Conservation (phyloP, 306 rosid species). For the Malus domestica region DNA sequence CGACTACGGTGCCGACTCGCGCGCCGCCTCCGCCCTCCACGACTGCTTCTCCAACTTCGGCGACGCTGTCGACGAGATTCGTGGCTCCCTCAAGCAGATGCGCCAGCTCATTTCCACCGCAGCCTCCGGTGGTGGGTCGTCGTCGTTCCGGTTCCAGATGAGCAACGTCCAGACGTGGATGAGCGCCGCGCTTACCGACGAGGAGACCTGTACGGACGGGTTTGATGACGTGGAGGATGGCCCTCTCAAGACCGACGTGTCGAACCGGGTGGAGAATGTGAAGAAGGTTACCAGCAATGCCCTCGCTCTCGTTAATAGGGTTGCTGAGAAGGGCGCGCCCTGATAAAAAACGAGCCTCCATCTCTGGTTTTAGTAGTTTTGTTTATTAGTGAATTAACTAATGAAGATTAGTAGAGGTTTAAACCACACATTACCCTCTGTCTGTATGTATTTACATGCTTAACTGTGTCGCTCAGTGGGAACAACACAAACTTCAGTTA, state of each 20-base stretch:
- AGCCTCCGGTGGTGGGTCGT: slow-evolving; percentile 3
- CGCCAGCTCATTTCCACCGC: slow-evolving; percentile 30
- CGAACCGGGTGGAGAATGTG: slow-evolving; percentile 33
- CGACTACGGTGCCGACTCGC: slow-evolving; percentile 42
- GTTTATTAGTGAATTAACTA: not conserved
- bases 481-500: no score
- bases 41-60: slow-evolving; percentile 82
- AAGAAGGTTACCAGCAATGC: slow-evolving; percentile 89
- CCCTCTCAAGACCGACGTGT: slow-evolving; percentile 50
- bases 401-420: not conserved
- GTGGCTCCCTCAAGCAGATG: slow-evolving; percentile 88
- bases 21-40: slow-evolving; percentile 57
- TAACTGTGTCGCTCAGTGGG: no score
- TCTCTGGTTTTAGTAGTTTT: not conserved
- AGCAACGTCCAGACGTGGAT: slow-evolving; percentile 99
- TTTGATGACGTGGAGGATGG: slow-evolving; percentile 59
- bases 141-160: slow-evolving; percentile 72
- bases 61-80: slow-evolving; percentile 81
- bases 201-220: slow-evolving; percentile 95
- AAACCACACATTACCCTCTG: not conserved
- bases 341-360: not conserved
- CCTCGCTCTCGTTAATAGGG: slow-evolving; percentile 69
- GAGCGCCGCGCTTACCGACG: slow-evolving; percentile 95
- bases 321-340: slow-evolving; percentile 47
- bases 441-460: not conserved